Conservation (phyloP, 2,329 filamentous ascomycete genomes). For the Phaeosphaeria sp. region DNA sequence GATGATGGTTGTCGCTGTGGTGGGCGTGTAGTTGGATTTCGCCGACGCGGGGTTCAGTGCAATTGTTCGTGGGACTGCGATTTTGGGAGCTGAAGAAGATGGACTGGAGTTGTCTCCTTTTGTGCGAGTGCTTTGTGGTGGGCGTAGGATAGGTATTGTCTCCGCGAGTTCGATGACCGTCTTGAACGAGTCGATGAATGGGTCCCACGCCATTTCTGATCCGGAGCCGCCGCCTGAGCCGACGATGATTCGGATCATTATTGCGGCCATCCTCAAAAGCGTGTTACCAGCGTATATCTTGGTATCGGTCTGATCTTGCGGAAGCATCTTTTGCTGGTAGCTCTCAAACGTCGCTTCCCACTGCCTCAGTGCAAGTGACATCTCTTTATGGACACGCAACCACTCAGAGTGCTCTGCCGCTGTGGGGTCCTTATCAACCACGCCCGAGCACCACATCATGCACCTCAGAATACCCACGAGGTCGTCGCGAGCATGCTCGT, state of each 20-base stretch:
- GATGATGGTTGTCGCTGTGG: background rate
- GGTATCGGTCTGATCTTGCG: constrained; percentile 23
- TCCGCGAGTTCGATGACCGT: constrained; percentile 35
- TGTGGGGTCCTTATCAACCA: constrained; percentile 25
- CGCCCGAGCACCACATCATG: constrained; percentile 37
- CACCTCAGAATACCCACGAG: constrained; percentile 32
- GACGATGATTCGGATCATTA: constrained; percentile 28
- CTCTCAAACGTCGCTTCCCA: constrained; percentile 29
- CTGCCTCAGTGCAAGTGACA: constrained; percentile 22
- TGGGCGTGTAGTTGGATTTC: constrained; percentile 13
- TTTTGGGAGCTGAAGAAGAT: background rate
- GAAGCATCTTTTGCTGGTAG: constrained; percentile 23
- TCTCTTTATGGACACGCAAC: constrained; percentile 21
- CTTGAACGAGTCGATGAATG: constrained; percentile 27
- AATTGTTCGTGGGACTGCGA: constrained; percentile 6
- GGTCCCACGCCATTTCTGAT: constrained; percentile 33
- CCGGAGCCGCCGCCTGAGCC: constrained; percentile 18
- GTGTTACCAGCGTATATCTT: constrained; percentile 35
- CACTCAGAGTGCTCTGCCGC: constrained; percentile 27
- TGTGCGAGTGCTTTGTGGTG: background rate
- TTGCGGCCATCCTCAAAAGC: constrained; percentile 29
- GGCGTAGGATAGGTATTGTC: constrained; percentile 25
- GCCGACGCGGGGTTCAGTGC: constrained; percentile 19
- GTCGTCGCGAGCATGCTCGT: constrained; percentile 28
- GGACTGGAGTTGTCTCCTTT: background rate